These are phyloP conservation scores for Peronospora destructor DNA, from an alignment of 352 stramenopile species.

Conservation along the genomic window DNA sequence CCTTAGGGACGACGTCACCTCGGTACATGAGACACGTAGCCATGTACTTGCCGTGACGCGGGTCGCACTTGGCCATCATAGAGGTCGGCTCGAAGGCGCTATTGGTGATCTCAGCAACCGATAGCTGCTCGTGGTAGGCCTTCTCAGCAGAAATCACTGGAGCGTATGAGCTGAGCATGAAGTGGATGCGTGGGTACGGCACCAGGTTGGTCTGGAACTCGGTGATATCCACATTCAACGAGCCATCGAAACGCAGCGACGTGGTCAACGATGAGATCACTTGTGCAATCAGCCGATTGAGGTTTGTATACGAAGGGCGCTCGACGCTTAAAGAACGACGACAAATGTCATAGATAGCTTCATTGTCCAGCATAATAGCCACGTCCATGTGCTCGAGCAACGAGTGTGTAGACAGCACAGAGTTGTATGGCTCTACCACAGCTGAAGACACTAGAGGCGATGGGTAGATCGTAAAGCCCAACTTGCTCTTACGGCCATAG, in stretches of 20 bases:
- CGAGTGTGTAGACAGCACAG: constrained; percentile 90
- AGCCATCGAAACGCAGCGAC: constrained; percentile 94
- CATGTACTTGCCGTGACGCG: constrained; percentile 99
- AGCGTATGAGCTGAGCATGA: constrained; percentile 95
- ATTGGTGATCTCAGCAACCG: constrained; percentile 95
- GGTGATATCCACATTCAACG: constrained; percentile 96
- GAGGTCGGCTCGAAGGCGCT: constrained; percentile 90
- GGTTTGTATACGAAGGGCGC: constrained; percentile 93
- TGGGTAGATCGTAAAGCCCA: constrained; percentile 95
- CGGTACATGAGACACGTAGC: constrained; percentile 98
- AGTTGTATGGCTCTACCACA: constrained; percentile 99
- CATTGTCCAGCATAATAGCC: constrained; percentile 95
- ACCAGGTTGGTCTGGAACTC: constrained; percentile 98
- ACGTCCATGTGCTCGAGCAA: constrained; percentile 97
- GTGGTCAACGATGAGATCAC: constrained; percentile 95
- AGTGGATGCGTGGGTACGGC: constrained; percentile 95
- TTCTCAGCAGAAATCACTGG: constrained; percentile 94
- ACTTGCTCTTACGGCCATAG: constrained; percentile 96
- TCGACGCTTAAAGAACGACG: constrained; percentile 93
- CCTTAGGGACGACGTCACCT: constrained; percentile 91
- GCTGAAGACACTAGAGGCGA: constrained; percentile 94
- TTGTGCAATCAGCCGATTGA: constrained; percentile 96
- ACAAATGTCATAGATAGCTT: constrained; percentile 95
- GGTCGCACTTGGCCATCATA: constrained; percentile 99
- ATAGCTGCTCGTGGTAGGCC: constrained; percentile 92